Base-by-base conservation (phyloP, 139 green algal genomes). In the Chlorella sp. region DNA sequence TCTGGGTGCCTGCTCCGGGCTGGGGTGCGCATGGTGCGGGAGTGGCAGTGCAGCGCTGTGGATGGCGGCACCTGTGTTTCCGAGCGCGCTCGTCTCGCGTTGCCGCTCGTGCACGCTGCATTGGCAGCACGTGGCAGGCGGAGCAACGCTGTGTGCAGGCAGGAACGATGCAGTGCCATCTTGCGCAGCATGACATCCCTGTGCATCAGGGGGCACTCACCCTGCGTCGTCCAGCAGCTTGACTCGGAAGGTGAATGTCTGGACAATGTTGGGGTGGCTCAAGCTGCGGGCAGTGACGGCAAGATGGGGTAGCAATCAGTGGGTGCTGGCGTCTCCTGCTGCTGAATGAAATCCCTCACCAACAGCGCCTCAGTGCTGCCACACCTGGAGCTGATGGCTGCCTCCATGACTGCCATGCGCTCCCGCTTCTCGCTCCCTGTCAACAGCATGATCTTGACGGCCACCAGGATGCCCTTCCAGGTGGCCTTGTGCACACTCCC, bases 331-430 rank as follows among this genome's bases (percentile, higher is more conserved):
- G 17, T 55, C 10, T 55, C 42, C 10, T 55, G 42, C 42, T 55
- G 42, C 42, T 10, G 42, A 55, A 55, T n/a, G n/a, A n/a, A n/a
- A 55, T 55, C 17, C 10, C 42, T 55, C 17, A 17, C 10, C 42
- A 55, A 55, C 10, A 55, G 10, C 42, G 42, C 10, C 42, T 55
- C 17, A 17, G 10, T 55, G 27, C 27, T 27, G 55, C 55, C 55
- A 31, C 24, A 64, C 55, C 55, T 64, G 62, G 33, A 71, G 59
- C 66, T 76, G 68, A 87, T 87, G 68, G 78, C 82, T 4, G 82
- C 75, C 73, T 87, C 82, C 72, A 85, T 85, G 34, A 87, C 33
- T 24, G 79, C 82, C 75, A 84, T 84, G 70, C 78, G 77, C 74
- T 84, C 70, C 1, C 78, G 74, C 66, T 77, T 74, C 68, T 77